These are phyloP conservation scores for Komagataea norvegica DNA, from an alignment of 1,139 yeast species.

Conservation along the genomic window DNA sequence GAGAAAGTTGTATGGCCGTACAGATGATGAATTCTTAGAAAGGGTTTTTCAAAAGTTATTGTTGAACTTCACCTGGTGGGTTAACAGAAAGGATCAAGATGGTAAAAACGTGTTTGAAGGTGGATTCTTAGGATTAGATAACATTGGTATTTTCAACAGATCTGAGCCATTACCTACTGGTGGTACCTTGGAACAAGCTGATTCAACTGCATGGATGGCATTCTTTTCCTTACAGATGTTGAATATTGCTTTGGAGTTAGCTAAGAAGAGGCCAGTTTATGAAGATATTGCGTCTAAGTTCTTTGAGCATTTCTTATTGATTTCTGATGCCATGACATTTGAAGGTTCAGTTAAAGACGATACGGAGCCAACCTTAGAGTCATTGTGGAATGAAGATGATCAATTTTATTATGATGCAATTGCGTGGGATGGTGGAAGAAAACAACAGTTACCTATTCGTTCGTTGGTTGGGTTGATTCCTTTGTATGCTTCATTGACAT, in stretches of 20 bases:
- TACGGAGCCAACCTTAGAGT: slow-evolving; percentile 47
- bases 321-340: slow-evolving; percentile 93
- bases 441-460: slow-evolving; percentile 77
- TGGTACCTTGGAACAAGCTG: slow-evolving; percentile 89
- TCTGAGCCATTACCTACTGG: slow-evolving; percentile 95
- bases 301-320: slow-evolving; percentile 87
- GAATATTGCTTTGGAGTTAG: slow-evolving; percentile 86
- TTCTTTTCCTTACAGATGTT: slow-evolving; percentile 89
- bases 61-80: slow-evolving; percentile 98
- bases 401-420: slow-evolving; percentile 91
- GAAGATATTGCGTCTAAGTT: slow-evolving; percentile 95
- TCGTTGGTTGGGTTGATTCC: slow-evolving; percentile 94
- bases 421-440: slow-evolving; percentile 70
- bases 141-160: slow-evolving; percentile 90
- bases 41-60: slow-evolving; percentile 86
- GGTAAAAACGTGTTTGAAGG: slow-evolving; percentile 95
- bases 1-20: slow-evolving; percentile 77
- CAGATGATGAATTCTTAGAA: slow-evolving; percentile 83
- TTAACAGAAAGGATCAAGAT: slow-evolving; percentile 81
- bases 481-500: slow-evolving; percentile 81
- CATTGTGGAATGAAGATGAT: slow-evolving; percentile 89
- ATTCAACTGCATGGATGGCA: slow-evolving; percentile 99
- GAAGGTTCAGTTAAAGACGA: slow-evolving; percentile 39
- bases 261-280: slow-evolving; percentile 81
- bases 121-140: slow-evolving; percentile 90